phyloP scores from a whole-genome alignment of 1,284 basidiomycete genomes.

The Ceratobasidium sp. region DNA sequence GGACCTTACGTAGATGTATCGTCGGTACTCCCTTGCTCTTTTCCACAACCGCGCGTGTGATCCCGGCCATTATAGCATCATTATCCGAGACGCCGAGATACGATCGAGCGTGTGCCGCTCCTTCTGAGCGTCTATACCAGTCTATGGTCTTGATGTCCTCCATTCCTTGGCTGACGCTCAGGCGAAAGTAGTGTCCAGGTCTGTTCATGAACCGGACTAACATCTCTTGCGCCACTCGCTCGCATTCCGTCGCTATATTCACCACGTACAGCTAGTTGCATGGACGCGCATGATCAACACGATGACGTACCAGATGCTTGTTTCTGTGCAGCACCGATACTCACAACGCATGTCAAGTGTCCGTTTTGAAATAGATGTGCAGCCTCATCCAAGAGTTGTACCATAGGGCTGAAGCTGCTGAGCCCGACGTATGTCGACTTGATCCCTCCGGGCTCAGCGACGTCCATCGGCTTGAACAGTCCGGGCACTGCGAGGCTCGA shows the following conservation, averaged over 20 bases:
- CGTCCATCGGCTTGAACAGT: conserved; percentile 8
- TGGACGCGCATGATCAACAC: background rate
- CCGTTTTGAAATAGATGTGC: background rate
- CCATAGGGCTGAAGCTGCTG: background rate
- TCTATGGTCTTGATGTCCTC: background rate
- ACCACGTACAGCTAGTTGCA: too few species aligned
- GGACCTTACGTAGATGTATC: background rate
- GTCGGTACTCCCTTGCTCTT: background rate
- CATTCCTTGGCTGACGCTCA: conserved; percentile 22
- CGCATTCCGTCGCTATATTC: background rate
- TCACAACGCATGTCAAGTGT: background rate
- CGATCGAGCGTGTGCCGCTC: background rate
- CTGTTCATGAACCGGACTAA: background rate
- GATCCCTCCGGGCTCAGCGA: background rate
- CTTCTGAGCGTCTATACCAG: background rate
- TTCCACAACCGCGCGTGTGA: background rate
- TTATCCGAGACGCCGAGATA: background rate
- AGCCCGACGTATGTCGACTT: background rate
- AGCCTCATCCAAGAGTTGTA: background rate
- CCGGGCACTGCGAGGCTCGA: background rate
- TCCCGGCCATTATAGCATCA: background rate
- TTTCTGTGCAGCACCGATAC: background rate
- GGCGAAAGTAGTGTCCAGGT: background rate
- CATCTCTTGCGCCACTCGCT: conserved; percentile 15
- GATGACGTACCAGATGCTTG: background rate